phyloP scores from a whole-genome alignment of 176 grass and related monocot genomes.

The Aegilops longissima region DNA sequence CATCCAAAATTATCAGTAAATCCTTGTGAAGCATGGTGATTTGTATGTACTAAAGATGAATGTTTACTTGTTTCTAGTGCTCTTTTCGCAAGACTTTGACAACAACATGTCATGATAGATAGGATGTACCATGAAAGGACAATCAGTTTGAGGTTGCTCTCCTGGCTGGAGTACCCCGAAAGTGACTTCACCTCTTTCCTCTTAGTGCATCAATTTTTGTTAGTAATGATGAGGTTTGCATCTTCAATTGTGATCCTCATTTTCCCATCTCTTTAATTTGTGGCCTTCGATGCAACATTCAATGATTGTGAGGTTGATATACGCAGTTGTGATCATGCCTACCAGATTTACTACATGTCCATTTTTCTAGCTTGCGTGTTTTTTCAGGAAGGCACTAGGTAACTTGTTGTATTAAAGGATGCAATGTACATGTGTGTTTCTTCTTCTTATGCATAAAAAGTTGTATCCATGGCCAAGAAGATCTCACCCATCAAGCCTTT shows the following conservation, averaged over 20 bases:
- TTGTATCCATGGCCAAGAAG: too few relatives aligned
- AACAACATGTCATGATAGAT: not conserved
- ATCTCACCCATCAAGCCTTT: too few relatives aligned
- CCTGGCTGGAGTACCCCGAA: not conserved
- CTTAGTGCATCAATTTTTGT: not conserved
- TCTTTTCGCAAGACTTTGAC: not conserved
- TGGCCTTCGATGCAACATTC: not conserved
- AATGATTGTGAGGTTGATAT: not conserved
- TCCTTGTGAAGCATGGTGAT: not conserved
- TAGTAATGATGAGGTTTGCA: not conserved
- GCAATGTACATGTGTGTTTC: too few relatives aligned
- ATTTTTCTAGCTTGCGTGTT: not conserved
- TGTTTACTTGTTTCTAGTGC: not conserved
- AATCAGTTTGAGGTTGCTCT: not conserved
- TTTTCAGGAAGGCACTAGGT: not conserved
- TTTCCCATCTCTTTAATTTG: not conserved
- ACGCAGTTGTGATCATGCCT: not conserved
- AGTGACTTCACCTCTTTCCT: not conserved
- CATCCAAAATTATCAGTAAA: conserved; percentile 47
- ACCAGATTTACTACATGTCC: not conserved
- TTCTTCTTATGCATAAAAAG: too few relatives aligned
- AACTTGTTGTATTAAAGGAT: not conserved
- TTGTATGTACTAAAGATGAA: not conserved
- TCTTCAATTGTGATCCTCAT: not conserved
- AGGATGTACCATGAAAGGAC: not conserved